Base-by-base conservation (phyloP, 2,329 filamentous ascomycete species). In the Pseudocercospora fuligena region DNA sequence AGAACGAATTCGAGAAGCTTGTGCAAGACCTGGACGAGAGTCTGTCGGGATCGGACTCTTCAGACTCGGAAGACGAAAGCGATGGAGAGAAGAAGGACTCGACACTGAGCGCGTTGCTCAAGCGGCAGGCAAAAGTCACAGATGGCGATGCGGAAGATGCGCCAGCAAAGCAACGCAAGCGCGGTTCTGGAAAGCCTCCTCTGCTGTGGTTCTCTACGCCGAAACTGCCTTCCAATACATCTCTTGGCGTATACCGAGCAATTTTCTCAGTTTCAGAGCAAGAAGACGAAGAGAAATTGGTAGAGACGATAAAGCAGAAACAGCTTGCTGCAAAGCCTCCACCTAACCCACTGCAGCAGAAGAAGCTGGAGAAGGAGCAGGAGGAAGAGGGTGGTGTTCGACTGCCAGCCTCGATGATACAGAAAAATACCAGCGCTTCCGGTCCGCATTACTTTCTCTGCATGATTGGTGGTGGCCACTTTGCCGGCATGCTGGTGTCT, bases 381-480 rank as follows among this genome's bases (percentile, higher is more conserved):
- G 79, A 86, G 67, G 82, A 86, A 1, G 80, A 84, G 43, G 88
- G 87, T 64, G 88, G 89, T 57, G 87, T 88, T 1, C 82, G 83
- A 16, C 78, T 88, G 5, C 83, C 86, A 2, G 69, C 68, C 5
- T 72, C 74, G 1, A 74, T 77, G 69, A 66, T 74, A 11, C 74
- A 73, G 33, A 71, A 70, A 8, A 81, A 84, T 1, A 80, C 86
- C 9, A 82, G 83, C 3, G 88, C 90, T 75, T 87, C 89, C 25
- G 89, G 90, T 7, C 92, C 93, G 1, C 94, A 98, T 77, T 89
- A 97, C 59, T 98, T 99, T 77, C 86, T 99, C 57, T 98, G 94
- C 80, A 99, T 99, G 95, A 97, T 99, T 60, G 95, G 95, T 25
- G 95, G 95, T 66, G 95, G 95, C 0, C 95, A 99, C 78, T 99